Conservation (phyloP, 495 filamentous ascomycete genomes). For the Penicillium canariense region DNA sequence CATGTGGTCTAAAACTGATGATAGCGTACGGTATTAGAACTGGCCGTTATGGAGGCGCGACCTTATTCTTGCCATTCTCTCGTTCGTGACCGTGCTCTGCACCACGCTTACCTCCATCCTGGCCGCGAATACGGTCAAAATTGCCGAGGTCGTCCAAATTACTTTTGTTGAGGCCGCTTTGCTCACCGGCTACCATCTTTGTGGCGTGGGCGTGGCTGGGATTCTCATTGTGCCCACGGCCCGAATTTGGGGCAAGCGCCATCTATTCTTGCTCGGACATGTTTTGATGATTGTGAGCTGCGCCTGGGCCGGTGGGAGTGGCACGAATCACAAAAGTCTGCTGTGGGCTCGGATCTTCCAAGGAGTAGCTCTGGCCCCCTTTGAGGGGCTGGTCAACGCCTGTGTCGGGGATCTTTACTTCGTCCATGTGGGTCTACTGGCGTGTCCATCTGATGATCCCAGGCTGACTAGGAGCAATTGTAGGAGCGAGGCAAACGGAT, state of each 20-base stretch:
- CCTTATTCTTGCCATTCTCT: constrained; percentile 72
- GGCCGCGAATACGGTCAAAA: constrained; percentile 77
- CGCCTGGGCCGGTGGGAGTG: constrained; percentile 74
- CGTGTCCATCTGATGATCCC: background rate
- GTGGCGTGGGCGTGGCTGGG: constrained; percentile 76
- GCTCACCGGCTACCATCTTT: constrained; percentile 83
- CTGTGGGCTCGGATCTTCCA: constrained; percentile 75
- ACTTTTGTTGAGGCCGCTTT: constrained; percentile 71
- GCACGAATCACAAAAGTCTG: constrained; percentile 63
- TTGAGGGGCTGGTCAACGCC: constrained; percentile 74
- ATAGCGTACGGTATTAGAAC: constrained; percentile 53
- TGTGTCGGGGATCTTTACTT: constrained; percentile 75
- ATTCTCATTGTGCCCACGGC: constrained; percentile 83
- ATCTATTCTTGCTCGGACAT: constrained; percentile 79
- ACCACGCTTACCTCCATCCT: constrained; percentile 78
- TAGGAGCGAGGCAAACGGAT: constrained; percentile 83
- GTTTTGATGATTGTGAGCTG: constrained; percentile 68
- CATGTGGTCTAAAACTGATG: constrained; percentile 6
- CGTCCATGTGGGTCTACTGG: constrained; percentile 59
- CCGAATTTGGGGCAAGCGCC: constrained; percentile 89
- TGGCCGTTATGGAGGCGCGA: constrained; percentile 90
- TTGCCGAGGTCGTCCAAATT: constrained; percentile 57
- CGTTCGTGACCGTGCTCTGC: constrained; percentile 74
- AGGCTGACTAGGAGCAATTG: constrained; percentile 10
- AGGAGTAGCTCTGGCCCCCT: constrained; percentile 72